Conservation (phyloP, 306 rosid genomes). For the cucumber (Cucumis sativus) region DNA sequence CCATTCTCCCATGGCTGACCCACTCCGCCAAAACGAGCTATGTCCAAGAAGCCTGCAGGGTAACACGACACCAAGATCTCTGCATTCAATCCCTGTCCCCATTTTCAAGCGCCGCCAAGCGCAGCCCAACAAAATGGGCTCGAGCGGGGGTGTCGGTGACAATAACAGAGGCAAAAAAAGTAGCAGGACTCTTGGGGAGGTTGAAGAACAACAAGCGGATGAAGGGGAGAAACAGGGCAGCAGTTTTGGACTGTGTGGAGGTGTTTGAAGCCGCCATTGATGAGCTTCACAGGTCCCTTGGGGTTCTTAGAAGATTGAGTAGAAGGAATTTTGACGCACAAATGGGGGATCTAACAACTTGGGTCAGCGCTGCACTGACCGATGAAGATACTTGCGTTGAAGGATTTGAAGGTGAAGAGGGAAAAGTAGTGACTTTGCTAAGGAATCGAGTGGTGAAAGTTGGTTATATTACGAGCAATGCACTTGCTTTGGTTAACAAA, state of each 20-base stretch:
- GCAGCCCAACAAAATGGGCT: slow-evolving; percentile 55
- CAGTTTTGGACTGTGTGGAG: slow-evolving; percentile 52
- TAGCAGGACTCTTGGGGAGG: slow-evolving; percentile 11
- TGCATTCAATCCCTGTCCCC: slow-evolving; percentile 37
- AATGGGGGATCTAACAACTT: slow-evolving; percentile 45
- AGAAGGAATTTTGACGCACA: slow-evolving; percentile 34
- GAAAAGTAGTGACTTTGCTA: slow-evolving; percentile 17
- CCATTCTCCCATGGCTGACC: slow-evolving; percentile 2
- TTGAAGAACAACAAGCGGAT: slow-evolving; percentile 10
- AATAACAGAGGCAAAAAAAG: slow-evolving; percentile 27
- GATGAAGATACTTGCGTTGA: slow-evolving; percentile 46
- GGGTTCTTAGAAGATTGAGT: slow-evolving; percentile 39
- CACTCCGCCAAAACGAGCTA: slow-evolving; percentile 5
- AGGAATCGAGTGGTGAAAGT: slow-evolving; percentile 22
- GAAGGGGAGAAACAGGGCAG: slow-evolving; percentile 23
- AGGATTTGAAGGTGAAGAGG: slow-evolving; percentile 31
- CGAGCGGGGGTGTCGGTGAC: slow-evolving; percentile 58
- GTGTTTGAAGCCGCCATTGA: slow-evolving; percentile 28
- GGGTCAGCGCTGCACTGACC: slow-evolving; percentile 66
- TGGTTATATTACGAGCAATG: slow-evolving; percentile 36
- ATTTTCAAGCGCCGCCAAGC: slow-evolving; percentile 33
- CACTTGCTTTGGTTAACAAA: slow-evolving; percentile 52
- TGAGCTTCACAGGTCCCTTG: slow-evolving; percentile 46
- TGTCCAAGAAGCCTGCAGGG: slow-evolving; percentile 54
- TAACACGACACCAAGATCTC: slow-evolving; percentile 30